Percentiles rank a stretch among this genome's conserved stretches.
Evolutionary conservation across 768 basidiomycete species (phyloP).

Genomic region (Lactarius hatsudake): DNA sequence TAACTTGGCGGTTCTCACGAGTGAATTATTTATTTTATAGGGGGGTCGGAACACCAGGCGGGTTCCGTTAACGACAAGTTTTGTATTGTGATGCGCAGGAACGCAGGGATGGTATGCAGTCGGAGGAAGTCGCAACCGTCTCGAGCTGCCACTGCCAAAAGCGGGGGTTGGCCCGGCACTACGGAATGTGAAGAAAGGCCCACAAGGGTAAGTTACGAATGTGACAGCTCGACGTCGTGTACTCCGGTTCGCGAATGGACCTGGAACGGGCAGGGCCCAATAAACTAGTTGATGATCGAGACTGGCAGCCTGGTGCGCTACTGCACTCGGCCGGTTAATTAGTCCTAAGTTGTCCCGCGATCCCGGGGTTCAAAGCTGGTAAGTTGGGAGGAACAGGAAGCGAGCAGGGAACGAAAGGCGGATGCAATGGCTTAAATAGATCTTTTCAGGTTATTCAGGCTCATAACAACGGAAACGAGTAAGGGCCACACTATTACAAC

Average conservation of each 20-base stretch:
- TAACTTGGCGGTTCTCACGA: slow-evolving; percentile 20
- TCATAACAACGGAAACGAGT: not conserved
- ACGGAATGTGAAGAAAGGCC: not conserved
- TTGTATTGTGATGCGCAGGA: slow-evolving; percentile 7
- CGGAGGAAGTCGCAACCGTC: not conserved
- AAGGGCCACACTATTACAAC: not conserved
- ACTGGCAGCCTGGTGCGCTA: not conserved
- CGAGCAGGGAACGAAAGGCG: not conserved
- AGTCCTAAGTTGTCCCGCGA: too few relatives aligned
- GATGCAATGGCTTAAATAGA: not conserved
- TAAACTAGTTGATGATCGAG: not conserved
- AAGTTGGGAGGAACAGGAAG: not conserved
- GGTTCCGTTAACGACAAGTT: not conserved
- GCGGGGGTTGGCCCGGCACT: not conserved
- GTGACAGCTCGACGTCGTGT: not conserved
- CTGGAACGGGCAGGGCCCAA: not conserved
- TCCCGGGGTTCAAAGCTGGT: not conserved
- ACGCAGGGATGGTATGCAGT: slow-evolving; percentile 3
- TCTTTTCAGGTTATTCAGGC: not conserved
- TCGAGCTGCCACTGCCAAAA: not conserved
- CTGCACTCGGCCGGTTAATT: not conserved
- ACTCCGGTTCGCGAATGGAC: not conserved
- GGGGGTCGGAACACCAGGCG: slow-evolving; percentile 7
- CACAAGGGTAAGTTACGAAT: not conserved
- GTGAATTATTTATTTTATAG: not conserved